Conservation (phyloP, 345 rosid genomes). For the Euphorbia peplus region DNA sequence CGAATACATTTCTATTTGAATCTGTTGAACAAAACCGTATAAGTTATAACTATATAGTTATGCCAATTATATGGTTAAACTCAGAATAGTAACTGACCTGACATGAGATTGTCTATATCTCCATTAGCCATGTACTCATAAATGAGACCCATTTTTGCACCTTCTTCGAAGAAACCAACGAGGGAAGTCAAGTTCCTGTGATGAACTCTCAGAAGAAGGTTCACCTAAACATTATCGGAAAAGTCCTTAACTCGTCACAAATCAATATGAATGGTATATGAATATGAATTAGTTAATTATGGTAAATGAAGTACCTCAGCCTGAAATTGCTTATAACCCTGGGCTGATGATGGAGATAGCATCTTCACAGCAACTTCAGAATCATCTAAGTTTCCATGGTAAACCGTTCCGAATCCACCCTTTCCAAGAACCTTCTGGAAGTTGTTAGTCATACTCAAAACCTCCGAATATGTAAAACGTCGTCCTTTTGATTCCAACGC, state of each 20-base stretch:
- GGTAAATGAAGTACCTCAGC: constrained; percentile 38
- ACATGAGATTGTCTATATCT: background rate
- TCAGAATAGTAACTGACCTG: background rate
- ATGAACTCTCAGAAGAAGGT: constrained; percentile 11
- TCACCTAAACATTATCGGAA: background rate
- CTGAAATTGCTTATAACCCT: constrained; percentile 54
- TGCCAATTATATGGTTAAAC: too few relatives aligned
- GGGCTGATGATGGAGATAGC: constrained; percentile 52
- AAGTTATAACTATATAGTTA: background rate
- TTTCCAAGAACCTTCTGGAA: constrained; percentile 43
- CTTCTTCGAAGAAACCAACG: constrained; percentile 17
- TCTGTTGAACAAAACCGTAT: background rate
- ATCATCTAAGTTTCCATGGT: constrained; percentile 49
- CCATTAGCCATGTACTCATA: constrained; percentile 22
- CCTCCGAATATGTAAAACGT: constrained; percentile 30
- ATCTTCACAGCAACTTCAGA: constrained; percentile 59
- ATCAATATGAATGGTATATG: too few relatives aligned
- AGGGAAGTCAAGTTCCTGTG: constrained; percentile 13
- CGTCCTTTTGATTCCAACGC: constrained; percentile 21
- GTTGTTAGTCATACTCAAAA: constrained; percentile 37
- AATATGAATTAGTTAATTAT: background rate
- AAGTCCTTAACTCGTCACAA: background rate
- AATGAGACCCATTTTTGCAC: constrained; percentile 1
- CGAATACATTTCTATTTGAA: background rate
- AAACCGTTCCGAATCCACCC: constrained; percentile 58